These are phyloP conservation scores for Desmodesmus armatus DNA, from an alignment of 139 green algal genomes.

Conservation along the genomic window DNA sequence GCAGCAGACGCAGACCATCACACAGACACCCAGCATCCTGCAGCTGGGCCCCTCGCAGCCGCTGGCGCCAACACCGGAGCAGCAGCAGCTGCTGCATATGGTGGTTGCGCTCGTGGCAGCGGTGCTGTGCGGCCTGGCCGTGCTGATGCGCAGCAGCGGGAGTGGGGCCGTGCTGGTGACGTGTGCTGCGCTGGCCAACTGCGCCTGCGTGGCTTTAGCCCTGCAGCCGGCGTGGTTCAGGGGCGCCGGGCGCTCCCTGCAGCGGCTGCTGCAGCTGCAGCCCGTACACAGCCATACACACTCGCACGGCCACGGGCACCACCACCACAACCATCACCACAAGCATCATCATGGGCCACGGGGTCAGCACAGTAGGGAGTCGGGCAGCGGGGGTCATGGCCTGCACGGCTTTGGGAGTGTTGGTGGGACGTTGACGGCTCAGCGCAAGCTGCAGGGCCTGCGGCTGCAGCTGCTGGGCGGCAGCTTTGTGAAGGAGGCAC, in stretches of 20 bases:
- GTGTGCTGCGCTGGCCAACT: neutral
- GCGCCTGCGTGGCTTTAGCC: neutral
- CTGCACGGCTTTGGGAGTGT: too few relatives aligned
- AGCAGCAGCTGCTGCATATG: constrained; percentile 7
- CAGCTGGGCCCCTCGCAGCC: neutral
- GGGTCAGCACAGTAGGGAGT: constrained; percentile 12
- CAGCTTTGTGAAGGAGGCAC: constrained; percentile 2
- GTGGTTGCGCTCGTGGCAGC: neutral
- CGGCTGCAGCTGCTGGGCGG: constrained; percentile 17
- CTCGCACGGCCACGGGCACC: too few relatives aligned
- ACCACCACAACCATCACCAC: too few relatives aligned
- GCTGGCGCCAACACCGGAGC: neutral
- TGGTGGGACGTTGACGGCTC: neutral
- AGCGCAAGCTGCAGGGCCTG: neutral
- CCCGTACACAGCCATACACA: too few relatives aligned
- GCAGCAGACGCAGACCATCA: neutral
- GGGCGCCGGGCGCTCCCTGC: neutral
- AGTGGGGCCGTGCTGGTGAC: neutral
- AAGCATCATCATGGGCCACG: neutral
- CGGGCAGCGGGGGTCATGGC: neutral
- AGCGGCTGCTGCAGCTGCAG: neutral
- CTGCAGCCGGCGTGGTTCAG: neutral
- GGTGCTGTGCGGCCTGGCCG: constrained; percentile 1
- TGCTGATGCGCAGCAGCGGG: neutral
- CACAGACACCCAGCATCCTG: neutral